Evolutionary conservation across 148 eudicot genomes (phyloP), one percentile per base, ranked within the genome.

Genomic region (Rhododendron williamsianum): DNA sequence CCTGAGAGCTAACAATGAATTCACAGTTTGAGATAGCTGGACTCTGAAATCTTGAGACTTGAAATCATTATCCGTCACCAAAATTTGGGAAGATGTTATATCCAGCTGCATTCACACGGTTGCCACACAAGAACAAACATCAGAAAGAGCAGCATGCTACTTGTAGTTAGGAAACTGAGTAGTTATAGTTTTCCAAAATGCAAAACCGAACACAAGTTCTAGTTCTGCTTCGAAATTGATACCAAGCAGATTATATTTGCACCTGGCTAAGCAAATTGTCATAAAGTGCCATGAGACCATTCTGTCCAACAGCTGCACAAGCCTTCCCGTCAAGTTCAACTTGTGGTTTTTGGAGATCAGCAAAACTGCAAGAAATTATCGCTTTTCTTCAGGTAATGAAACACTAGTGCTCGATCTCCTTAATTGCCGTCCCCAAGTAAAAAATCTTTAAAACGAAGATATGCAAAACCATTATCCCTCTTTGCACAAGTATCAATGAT

Each of bases 231-330:
- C 9, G 30, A 80, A 38, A 25, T 80, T 10, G 33, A 76, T 52
- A 38, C 76, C n/a, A 36, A 63, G 46, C 85, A 81, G 35, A n/a
- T 25, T 38, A 74, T 81, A 35, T 30, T 54, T 27, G 60, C 81
- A 96, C 99, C 99, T 96, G 98, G 83, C 98, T 93, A 86, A 96
- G 93, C 63, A 96, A 89, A 51, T 91, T 88, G 87, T 96, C 99
- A 90, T 96, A 96, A 80, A 96, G 90, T 41, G 99, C 99, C 98
- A 96, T 96, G 83, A 96, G 94, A 86, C 99, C 93, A 87, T 93
- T 96, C 87, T 96, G 99, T 76, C 99, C 99, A 88, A 96, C 99
- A 72, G 99, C 97, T 86, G 99, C 98, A 92, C 98, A 96, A 86
- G 99, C 99, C 87, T 96, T 96, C 46, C 99, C 99, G 88, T 94